Percentiles rank a stretch among this genome's conserved stretches.
Conservation (phyloP, 495 filamentous ascomycete species). For the Hyaloscypha variabilis region DNA sequence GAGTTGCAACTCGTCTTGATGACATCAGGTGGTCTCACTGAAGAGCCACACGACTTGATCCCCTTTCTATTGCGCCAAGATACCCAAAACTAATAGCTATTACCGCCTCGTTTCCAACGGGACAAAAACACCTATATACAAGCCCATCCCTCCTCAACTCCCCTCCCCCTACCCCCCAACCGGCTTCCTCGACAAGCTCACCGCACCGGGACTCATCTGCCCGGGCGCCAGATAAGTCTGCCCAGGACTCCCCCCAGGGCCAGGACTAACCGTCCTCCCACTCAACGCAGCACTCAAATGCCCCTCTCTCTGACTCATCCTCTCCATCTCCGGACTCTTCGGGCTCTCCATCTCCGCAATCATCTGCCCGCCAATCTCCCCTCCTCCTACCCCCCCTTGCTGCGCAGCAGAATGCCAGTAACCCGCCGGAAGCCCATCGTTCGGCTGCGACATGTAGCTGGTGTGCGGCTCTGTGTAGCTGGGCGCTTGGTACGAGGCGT, state of each 20-base stretch:
- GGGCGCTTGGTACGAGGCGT: constrained; percentile 8
- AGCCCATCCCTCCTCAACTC: not conserved
- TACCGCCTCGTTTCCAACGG: not conserved
- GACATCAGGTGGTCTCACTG: too few relatives aligned
- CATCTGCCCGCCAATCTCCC: not conserved
- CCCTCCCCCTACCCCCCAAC: not conserved
- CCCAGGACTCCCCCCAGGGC: not conserved
- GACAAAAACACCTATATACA: not conserved
- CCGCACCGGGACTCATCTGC: not conserved
- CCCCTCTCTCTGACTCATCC: constrained; percentile 3
- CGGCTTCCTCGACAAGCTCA: not conserved
- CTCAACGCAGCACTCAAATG: not conserved
- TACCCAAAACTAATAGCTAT: too few relatives aligned
- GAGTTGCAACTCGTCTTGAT: too few relatives aligned
- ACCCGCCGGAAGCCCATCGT: not conserved
- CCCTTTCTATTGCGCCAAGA: too few relatives aligned
- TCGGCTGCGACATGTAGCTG: constrained; percentile 8
- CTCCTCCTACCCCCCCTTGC: not conserved
- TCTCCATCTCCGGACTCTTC: not conserved
- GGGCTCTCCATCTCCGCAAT: constrained; percentile 24
- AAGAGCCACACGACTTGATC: too few relatives aligned
- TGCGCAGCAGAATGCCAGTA: not conserved
- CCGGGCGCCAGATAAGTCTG: not conserved
- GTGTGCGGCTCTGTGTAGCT: constrained; percentile 16
- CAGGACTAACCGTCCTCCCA: not conserved